Evolutionary conservation across 371 early-diverging fungal species (phyloP).

Genomic region (Lichtheimia ramosa): DNA sequence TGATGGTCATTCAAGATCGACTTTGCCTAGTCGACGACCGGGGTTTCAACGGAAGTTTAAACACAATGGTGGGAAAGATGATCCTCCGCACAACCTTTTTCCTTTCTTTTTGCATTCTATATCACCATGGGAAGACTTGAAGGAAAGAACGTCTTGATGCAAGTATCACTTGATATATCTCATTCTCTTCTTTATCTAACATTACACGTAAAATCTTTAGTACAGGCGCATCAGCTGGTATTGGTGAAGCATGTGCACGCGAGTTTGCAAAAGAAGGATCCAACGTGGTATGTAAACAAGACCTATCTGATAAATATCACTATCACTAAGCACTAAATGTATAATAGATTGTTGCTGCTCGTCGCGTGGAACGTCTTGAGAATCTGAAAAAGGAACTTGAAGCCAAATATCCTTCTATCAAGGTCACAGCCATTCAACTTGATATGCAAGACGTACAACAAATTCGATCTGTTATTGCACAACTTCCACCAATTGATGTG

Average conservation of each 20-base stretch:
- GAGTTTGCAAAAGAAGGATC: slow-evolving; percentile 85
- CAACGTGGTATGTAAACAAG: slow-evolving; percentile 55
- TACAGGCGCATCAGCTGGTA: slow-evolving; percentile 94
- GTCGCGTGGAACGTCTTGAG: slow-evolving; percentile 73
- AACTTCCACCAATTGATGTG: slow-evolving; percentile 74
- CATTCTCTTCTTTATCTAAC: neutral
- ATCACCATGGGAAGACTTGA: slow-evolving; percentile 28
- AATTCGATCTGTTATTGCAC: slow-evolving; percentile 56
- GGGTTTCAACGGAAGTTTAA: too few species aligned
- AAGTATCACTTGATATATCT: slow-evolving; percentile 11
- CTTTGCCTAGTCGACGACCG: too few species aligned
- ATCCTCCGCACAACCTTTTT: neutral
- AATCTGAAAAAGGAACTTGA: slow-evolving; percentile 53
- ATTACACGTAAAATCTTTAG: slow-evolving; percentile 24
- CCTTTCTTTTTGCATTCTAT: neutral
- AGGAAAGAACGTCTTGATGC: slow-evolving; percentile 62
- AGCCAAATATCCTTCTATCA: slow-evolving; percentile 50
- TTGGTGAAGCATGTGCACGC: slow-evolving; percentile 83
- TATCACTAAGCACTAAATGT: neutral
- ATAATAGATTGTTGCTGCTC: slow-evolving; percentile 71
- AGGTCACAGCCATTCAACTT: slow-evolving; percentile 63
- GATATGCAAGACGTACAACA: slow-evolving; percentile 72
- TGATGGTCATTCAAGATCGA: too few species aligned
- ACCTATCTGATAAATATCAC: neutral
- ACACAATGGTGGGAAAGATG: too few species aligned